Percentiles rank a stretch among this genome's conserved stretches.
phyloP scores from a whole-genome alignment of 805 yeast species.

The Wickerhamomyces kurtzmanii region DNA sequence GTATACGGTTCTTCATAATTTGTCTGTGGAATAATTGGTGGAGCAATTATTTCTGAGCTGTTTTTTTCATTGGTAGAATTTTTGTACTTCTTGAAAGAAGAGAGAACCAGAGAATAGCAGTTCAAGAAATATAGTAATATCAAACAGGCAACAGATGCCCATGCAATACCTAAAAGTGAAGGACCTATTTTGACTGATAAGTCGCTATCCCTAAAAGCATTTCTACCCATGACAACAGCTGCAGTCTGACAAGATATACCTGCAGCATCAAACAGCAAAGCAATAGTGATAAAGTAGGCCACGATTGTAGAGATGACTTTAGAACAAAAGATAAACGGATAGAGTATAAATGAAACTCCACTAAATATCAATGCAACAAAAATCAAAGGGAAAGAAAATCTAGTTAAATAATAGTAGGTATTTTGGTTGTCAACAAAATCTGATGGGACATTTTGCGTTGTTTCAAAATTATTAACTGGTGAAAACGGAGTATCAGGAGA shows the following conservation, averaged over 20 bases:
- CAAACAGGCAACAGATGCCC: slow-evolving; percentile 58
- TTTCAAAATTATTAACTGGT: slow-evolving; percentile 63
- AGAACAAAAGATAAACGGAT: slow-evolving; percentile 48
- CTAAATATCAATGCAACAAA: slow-evolving; percentile 51
- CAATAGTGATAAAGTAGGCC: slow-evolving; percentile 40
- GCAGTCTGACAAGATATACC: slow-evolving; percentile 73
- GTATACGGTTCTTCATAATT: slow-evolving; percentile 13
- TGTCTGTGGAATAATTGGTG: slow-evolving; percentile 18
- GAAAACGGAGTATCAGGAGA: slow-evolving; percentile 70
- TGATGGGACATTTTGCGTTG: slow-evolving; percentile 39
- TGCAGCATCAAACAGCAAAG: slow-evolving; percentile 43
- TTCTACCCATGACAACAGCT: slow-evolving; percentile 61
- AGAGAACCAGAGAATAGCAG: slow-evolving; percentile 38
- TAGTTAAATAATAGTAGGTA: slow-evolving; percentile 51
- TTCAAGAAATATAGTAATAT: slow-evolving; percentile 40
- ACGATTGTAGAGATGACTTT: slow-evolving; percentile 42
- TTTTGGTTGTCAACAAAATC: slow-evolving; percentile 45
- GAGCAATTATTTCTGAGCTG: slow-evolving; percentile 7
- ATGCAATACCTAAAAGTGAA: slow-evolving; percentile 48
- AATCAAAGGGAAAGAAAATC: slow-evolving; percentile 56
- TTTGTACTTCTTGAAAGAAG: slow-evolving; percentile 42
- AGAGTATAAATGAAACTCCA: slow-evolving; percentile 50
- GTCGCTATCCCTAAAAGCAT: slow-evolving; percentile 47
- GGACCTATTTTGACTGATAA: slow-evolving; percentile 42
- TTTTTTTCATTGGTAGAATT: slow-evolving; percentile 24